Evolutionary conservation across 2,329 filamentous ascomycete genomes (phyloP).

Genomic region (Paraconiothyrium brasiliense): DNA sequence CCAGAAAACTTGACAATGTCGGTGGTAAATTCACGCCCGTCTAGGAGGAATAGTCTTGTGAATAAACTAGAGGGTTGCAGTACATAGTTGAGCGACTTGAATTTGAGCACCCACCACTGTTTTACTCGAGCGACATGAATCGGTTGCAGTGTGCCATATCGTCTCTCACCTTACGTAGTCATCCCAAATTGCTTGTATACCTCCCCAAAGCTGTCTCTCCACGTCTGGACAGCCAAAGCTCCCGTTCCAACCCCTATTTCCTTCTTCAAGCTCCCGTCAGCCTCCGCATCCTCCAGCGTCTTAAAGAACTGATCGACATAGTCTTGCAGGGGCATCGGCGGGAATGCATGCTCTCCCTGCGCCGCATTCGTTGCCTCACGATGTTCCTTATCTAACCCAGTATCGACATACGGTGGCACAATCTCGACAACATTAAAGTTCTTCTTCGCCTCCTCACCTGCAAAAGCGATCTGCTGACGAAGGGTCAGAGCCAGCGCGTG

Average conservation of each 20-base stretch:
- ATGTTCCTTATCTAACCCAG: constrained; percentile 42
- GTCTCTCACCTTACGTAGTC: not conserved
- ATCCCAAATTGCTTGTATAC: constrained; percentile 16
- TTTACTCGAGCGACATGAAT: not conserved
- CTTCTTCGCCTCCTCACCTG: constrained; percentile 19
- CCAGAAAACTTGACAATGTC: too few species aligned
- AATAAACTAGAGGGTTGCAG: too few species aligned
- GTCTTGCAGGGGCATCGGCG: constrained; percentile 45
- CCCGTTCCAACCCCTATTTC: constrained; percentile 22
- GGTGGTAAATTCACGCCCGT: too few species aligned
- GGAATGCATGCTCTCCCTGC: constrained; percentile 30
- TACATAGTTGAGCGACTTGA: too few species aligned
- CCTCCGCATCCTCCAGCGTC: constrained; percentile 10
- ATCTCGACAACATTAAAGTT: constrained; percentile 48
- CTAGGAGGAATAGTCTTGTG: too few species aligned
- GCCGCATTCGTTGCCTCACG: constrained; percentile 27
- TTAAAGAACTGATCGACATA: constrained; percentile 32
- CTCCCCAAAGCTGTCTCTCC: constrained; percentile 23
- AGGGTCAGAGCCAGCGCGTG: constrained; percentile 15
- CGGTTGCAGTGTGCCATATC: not conserved
- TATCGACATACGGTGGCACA: constrained; percentile 51
- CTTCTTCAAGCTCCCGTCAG: constrained; percentile 20
- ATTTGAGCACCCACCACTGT: not conserved
- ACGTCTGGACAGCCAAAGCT: constrained; percentile 14
- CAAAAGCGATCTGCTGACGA: constrained; percentile 17